phyloP scores from a whole-genome alignment of 352 stramenopile species.

The Blastocystis sp. region DNA sequence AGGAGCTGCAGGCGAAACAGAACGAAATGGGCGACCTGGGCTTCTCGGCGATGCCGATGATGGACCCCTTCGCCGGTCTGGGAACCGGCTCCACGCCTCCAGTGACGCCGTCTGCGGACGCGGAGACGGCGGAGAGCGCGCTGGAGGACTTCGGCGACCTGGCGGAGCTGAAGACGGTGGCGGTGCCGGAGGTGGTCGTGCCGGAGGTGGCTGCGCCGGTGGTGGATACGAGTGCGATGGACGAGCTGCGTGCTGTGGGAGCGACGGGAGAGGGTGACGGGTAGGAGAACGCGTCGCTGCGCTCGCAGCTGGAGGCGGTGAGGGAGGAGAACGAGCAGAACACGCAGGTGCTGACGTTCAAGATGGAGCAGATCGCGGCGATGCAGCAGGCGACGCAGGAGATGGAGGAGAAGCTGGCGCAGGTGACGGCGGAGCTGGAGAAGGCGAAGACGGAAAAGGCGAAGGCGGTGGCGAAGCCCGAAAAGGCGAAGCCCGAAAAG shows the following conservation, averaged over 20 bases:
- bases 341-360: slow-evolving; percentile 15
- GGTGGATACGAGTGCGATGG: background rate
- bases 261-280: background rate
- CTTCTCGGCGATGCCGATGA: slow-evolving; percentile 1
- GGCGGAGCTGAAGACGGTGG: background rate
- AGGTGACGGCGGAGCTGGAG: slow-evolving; percentile 21
- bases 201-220: background rate
- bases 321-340: slow-evolving; percentile 52
- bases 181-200: background rate
- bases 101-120: background rate
- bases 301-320: background rate
- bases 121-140: background rate
- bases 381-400: slow-evolving; percentile 44
- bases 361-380: slow-evolving; percentile 32
- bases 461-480: background rate
- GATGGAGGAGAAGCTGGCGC: slow-evolving; percentile 10
- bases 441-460: background rate
- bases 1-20: background rate
- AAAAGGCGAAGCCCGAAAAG: background rate
- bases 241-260: background rate
- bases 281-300: slow-evolving; percentile 38
- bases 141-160: slow-evolving; percentile 5
- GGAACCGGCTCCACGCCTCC: background rate
- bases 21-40: background rate
- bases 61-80: slow-evolving; percentile 31